Conservation (phyloP, 257 asterid genomes). For the Osmanthus fragrans region DNA sequence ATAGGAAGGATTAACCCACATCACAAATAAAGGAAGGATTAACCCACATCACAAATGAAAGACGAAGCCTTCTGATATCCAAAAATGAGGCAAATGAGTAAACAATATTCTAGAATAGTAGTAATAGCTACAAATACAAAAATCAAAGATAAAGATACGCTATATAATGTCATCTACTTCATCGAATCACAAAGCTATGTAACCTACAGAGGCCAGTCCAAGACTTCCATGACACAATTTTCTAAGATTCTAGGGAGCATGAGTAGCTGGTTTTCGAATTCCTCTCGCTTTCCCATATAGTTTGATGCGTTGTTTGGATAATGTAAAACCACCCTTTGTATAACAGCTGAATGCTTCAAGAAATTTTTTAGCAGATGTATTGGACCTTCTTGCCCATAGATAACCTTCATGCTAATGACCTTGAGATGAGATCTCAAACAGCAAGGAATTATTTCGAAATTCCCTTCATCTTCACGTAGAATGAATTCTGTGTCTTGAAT, state of each 20-base stretch:
- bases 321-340: background rate
- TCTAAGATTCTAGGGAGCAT: background rate
- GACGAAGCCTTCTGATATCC: background rate
- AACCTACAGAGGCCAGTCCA: background rate
- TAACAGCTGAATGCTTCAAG: background rate
- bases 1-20: background rate
- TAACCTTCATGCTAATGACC: background rate
- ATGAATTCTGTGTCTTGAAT: background rate
- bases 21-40: background rate
- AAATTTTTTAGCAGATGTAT: background rate
- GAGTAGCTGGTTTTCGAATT: background rate
- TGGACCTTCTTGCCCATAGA: background rate
- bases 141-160: too few species aligned
- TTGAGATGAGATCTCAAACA: background rate
- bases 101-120: too few species aligned
- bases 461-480: background rate
- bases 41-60: background rate
- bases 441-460: background rate
- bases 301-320: background rate
- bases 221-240: background rate
- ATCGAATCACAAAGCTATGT: background rate
- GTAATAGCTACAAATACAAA: too few species aligned
- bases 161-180: background rate
- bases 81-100: too few species aligned
- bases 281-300: background rate